These are phyloP conservation scores for Colletotrichum cereale DNA, from an alignment of 2,329 filamentous ascomycete species.

Conservation along the genomic window DNA sequence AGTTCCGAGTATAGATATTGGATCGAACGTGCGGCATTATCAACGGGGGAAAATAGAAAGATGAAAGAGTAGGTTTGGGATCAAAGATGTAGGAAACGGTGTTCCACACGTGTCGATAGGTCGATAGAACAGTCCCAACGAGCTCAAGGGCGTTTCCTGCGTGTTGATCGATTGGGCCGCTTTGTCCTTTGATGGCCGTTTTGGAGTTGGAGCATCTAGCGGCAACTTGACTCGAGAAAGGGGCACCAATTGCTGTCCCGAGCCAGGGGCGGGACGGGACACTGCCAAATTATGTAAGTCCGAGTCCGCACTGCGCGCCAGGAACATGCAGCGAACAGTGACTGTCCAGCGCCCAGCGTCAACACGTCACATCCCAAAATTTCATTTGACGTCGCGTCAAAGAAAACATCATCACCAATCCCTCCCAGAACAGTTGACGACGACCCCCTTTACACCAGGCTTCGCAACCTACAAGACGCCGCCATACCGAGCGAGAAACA, in stretches of 20 bases:
- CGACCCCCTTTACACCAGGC: background rate
- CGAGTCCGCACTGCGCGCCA: conserved; percentile 14
- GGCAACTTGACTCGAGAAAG: conserved; percentile 7
- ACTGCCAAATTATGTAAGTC: conserved; percentile 29
- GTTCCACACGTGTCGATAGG: background rate
- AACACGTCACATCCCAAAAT: conserved; percentile 39
- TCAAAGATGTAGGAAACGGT: background rate
- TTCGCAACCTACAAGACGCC: background rate
- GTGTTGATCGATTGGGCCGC: background rate
- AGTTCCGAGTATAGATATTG: background rate
- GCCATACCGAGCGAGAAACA: background rate
- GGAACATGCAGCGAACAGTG: background rate
- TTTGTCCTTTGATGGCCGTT: background rate
- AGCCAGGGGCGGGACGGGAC: no score
- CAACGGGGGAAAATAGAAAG: background rate
- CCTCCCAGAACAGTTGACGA: background rate
- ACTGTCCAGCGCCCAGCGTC: conserved; percentile 7
- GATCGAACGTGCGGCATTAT: background rate
- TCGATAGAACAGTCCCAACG: background rate
- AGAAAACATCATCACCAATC: conserved; percentile 17
- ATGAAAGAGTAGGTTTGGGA: background rate
- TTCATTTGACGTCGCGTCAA: conserved; percentile 31
- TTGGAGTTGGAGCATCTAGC: background rate
- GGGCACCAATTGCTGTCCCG: background rate
- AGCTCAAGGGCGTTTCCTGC: background rate